These are phyloP conservation scores for Guillardia theta DNA, from an alignment of 78 protist species.

Conservation along the genomic window DNA sequence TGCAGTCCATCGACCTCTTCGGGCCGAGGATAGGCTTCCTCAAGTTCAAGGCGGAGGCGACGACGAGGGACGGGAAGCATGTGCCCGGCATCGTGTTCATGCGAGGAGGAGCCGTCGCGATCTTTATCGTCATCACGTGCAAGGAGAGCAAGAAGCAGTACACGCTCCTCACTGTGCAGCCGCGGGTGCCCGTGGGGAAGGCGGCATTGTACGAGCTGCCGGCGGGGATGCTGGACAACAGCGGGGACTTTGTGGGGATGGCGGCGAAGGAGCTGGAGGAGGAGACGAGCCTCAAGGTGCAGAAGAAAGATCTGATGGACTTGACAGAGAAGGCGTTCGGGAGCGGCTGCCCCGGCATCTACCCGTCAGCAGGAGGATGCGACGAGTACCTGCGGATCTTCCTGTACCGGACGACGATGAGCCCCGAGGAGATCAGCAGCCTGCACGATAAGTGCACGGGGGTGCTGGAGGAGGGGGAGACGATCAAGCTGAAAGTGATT, in stretches of 20 bases:
- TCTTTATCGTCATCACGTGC: not conserved
- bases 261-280: constrained; percentile 51
- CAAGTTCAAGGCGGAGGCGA: constrained; percentile 46
- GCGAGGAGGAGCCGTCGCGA: constrained; percentile 46
- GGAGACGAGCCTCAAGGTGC: constrained; percentile 46
- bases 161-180: constrained; percentile 50
- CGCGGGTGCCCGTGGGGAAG: constrained; percentile 33
- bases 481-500: constrained; percentile 47
- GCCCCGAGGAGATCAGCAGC: not conserved
- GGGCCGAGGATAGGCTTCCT: constrained; percentile 47
- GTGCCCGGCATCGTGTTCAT: constrained; percentile 40
- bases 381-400: constrained; percentile 40
- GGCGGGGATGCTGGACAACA: constrained; percentile 53
- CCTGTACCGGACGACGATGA: not conserved
- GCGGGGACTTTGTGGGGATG: constrained; percentile 38
- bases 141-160: constrained; percentile 17
- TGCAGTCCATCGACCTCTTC: constrained; percentile 35
- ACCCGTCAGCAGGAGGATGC: constrained; percentile 49
- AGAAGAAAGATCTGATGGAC: not conserved
- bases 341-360: not conserved
- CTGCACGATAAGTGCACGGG: constrained; percentile 48
- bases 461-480: constrained; percentile 44
- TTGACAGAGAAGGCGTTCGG: constrained; percentile 38
- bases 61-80: not conserved
- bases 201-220: constrained; percentile 38